A percentile compares a stretch with the other conserved stretches of the same genome.
Conservation (phyloP, 805 yeast genomes). For the Yamadazyma tumulicola region DNA sequence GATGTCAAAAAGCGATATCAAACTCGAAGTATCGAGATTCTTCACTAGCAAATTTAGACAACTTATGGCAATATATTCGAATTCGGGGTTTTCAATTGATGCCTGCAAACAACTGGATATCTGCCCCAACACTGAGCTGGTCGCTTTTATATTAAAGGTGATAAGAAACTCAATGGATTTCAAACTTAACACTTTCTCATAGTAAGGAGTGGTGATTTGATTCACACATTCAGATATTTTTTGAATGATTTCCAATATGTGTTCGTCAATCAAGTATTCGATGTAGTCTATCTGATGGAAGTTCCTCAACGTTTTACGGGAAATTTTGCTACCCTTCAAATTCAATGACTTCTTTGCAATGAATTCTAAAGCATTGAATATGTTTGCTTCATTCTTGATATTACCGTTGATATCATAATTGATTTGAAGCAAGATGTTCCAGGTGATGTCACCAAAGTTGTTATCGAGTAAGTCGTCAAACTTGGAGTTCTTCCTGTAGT, state of each 20-base stretch:
- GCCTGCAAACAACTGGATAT: constrained; percentile 82
- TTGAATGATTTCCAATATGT: constrained; percentile 73
- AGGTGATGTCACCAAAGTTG: constrained; percentile 35
- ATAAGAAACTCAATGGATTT: constrained; percentile 71
- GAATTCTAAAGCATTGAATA: constrained; percentile 42
- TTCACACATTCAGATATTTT: constrained; percentile 76
- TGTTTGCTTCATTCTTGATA: constrained; percentile 29
- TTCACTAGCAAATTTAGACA: constrained; percentile 67
- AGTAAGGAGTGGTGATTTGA: constrained; percentile 66
- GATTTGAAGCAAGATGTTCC: constrained; percentile 31
- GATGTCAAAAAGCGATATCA: constrained; percentile 68
- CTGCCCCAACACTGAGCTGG: constrained; percentile 66
- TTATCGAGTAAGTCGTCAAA: constrained; percentile 28
- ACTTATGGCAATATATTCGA: constrained; percentile 58
- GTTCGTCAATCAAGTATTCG: constrained; percentile 42
- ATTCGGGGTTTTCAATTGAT: constrained; percentile 59
- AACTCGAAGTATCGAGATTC: constrained; percentile 51
- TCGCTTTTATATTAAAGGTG: constrained; percentile 51
- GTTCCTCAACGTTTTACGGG: constrained; percentile 4
- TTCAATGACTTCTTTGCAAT: constrained; percentile 27
- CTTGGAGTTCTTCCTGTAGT: constrained; percentile 35
- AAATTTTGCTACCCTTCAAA: constrained; percentile 11
- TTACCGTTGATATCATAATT: constrained; percentile 27
- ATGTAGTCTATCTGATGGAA: constrained; percentile 19
- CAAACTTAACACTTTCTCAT: constrained; percentile 68